Percentiles rank a stretch among this genome's conserved stretches.
These are phyloP conservation scores for Proliferodiscus dingleyae DNA, from an alignment of 2,329 filamentous ascomycete species.

Conservation along the genomic window DNA sequence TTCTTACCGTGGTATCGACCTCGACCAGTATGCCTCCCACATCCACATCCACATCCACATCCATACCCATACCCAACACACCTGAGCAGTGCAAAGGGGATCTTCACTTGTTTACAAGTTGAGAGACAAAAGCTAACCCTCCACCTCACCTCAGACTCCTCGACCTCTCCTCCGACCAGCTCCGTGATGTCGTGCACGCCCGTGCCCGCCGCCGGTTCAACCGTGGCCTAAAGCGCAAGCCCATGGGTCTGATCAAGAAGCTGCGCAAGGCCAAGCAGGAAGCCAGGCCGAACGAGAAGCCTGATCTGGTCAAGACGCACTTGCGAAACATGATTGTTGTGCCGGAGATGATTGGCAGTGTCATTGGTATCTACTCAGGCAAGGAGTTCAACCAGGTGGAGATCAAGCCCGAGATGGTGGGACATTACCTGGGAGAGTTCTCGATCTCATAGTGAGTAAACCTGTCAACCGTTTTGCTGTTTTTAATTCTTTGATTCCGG, in stretches of 20 bases:
- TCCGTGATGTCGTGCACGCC: slow-evolving; percentile 98
- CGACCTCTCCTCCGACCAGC: slow-evolving; percentile 96
- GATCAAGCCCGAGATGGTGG: slow-evolving; percentile 99
- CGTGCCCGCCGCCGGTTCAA: slow-evolving; percentile 98
- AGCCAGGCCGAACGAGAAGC: slow-evolving; percentile 99
- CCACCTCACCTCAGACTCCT: slow-evolving; percentile 67
- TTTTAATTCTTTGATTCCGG: too few species aligned
- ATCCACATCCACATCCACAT: slow-evolving; percentile 14
- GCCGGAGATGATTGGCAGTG: slow-evolving; percentile 98
- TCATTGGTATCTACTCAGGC: slow-evolving; percentile 98
- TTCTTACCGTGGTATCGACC: slow-evolving; percentile 98
- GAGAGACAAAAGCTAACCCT: slow-evolving; percentile 30
- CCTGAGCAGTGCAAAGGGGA: slow-evolving; percentile 32
- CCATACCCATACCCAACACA: too few species aligned
- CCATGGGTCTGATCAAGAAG: slow-evolving; percentile 99
- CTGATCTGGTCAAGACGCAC: slow-evolving; percentile 98
- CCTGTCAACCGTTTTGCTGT: background rate
- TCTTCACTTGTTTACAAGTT: slow-evolving; percentile 9
- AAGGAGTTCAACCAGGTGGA: slow-evolving; percentile 99
- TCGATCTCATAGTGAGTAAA: slow-evolving; percentile 99
- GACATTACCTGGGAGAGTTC: slow-evolving; percentile 99
- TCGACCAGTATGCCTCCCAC: slow-evolving; percentile 79
- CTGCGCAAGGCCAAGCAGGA: slow-evolving; percentile 99
- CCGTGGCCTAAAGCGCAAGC: slow-evolving; percentile 99
- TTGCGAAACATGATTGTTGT: slow-evolving; percentile 99